Base-by-base conservation (phyloP, 2,329 filamentous ascomycete species). In the Xylaria sp. region DNA sequence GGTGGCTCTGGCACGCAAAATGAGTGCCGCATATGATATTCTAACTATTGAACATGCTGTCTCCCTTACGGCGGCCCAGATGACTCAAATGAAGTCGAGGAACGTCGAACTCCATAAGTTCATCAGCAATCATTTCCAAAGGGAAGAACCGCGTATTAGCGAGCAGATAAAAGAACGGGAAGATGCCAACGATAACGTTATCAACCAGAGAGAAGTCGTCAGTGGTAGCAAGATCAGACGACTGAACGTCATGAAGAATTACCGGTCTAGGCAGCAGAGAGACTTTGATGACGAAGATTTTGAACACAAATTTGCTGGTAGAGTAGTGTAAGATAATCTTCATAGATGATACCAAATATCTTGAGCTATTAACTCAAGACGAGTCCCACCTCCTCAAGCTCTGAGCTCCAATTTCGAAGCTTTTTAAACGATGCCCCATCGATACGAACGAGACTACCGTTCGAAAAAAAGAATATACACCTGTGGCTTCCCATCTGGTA, bases 11-110 rank as follows among this genome's bases (percentile, higher is more conserved):
- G 74, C 73, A 43, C 74, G 77, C 34, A 78, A 75, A 67, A 76
- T 79, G 71, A 71, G 75, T 57, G 72, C 74, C 34, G 72, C 75
- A 18, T 72, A 70, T 58, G 76, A 78, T 65, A 72, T 73, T 43
- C 58, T 79, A 15, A 65, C 72, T 45, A 65, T 53, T 36, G 63
- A 69, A 32, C 62, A 72, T 36, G 43, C 71, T 53, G 56, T 73
- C 10, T 48, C 70, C 15, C 46, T 67, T n/a, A 60, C 67, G 5
- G 45, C 59, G 8, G 60, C 32, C 30, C 52, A 67, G 41, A 7
- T 55, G 43, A 15, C 30, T 25, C 39, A 57, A 28, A 59, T 77
- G 10, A 73, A 71, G 63, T 58, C 30, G 18, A 70, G 52, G 30
- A 72, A 73, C 10, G 76, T 74, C 46, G 32, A 39, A 25, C 58